These are phyloP conservation scores for Kwoniella sp. DNA, from an alignment of 768 basidiomycete species.

Conservation along the genomic window DNA sequence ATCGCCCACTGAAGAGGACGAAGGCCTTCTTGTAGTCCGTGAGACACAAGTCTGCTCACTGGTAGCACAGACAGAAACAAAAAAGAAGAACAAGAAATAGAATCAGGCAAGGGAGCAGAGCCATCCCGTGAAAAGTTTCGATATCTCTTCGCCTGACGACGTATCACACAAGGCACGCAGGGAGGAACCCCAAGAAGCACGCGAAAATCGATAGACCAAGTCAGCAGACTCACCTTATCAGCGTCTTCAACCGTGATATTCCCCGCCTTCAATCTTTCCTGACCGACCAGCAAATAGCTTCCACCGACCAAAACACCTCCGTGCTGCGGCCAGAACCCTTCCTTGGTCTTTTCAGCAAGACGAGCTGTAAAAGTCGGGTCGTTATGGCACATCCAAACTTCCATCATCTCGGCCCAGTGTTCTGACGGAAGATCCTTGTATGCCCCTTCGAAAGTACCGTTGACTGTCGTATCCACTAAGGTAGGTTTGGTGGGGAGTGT, in stretches of 20 bases:
- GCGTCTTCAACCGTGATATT: constrained; percentile 59
- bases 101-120: no score
- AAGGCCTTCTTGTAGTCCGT: constrained; percentile 92
- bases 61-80: no score
- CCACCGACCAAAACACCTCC: constrained; percentile 83
- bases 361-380: constrained; percentile 80
- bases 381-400: constrained; percentile 96
- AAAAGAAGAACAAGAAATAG: no score
- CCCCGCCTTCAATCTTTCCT: constrained; percentile 61
- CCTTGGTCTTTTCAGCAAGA: constrained; percentile 63
- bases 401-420: constrained; percentile 95
- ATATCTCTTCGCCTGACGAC: no score
- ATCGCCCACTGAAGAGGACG: constrained; percentile 73
- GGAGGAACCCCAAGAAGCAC: no score
- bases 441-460: constrained; percentile 28
- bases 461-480: background rate
- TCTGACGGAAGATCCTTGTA: constrained; percentile 92
- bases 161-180: no score
- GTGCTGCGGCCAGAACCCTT: constrained; percentile 76
- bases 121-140: no score
- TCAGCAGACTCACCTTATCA: constrained; percentile 63
- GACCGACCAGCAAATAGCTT: constrained; percentile 80
- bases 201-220: background rate
- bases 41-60: no score
- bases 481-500: constrained; percentile 1